These are phyloP conservation scores for Dillenia suffruticosa DNA, from an alignment of 164 flowering plant species.

Conservation along the genomic window DNA sequence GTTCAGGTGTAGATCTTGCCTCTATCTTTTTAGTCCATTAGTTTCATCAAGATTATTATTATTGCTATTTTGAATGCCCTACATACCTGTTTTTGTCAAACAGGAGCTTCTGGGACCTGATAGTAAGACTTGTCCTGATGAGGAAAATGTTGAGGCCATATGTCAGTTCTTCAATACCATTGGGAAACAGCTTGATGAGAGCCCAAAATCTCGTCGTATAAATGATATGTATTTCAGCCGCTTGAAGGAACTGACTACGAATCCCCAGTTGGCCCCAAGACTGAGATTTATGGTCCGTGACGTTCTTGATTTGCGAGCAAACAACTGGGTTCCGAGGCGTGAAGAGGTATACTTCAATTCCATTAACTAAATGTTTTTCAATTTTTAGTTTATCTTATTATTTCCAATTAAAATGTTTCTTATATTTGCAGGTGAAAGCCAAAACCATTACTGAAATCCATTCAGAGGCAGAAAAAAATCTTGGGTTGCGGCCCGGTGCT, in stretches of 20 bases:
- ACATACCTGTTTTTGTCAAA: conserved; percentile 6
- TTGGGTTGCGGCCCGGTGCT: conserved; percentile 88
- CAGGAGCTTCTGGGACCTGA: conserved; percentile 89
- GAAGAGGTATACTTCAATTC: conserved; percentile 58
- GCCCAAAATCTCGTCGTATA: conserved; percentile 58
- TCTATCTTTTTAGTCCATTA: background rate
- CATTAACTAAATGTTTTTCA: background rate
- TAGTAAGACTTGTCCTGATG: conserved; percentile 68
- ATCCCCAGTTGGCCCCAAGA: conserved; percentile 69
- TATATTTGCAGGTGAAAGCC: conserved; percentile 64
- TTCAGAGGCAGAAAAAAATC: conserved; percentile 83
- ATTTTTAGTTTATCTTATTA: background rate
- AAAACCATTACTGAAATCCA: conserved; percentile 93
- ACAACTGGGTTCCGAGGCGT: conserved; percentile 89
- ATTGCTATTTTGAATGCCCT: background rate
- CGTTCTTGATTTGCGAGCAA: conserved; percentile 77
- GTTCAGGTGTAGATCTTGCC: conserved; percentile 52
- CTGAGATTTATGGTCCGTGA: conserved; percentile 80
- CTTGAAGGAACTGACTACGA: conserved; percentile 60
- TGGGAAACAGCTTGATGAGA: conserved; percentile 96
- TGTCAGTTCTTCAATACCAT: conserved; percentile 90
- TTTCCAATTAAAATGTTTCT: background rate
- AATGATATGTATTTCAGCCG: conserved; percentile 74
- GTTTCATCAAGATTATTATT: background rate
- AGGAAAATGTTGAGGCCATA: conserved; percentile 97